These are phyloP conservation scores for Candida maltosa DNA, from an alignment of 805 yeast genomes.

Conservation along the genomic window DNA sequence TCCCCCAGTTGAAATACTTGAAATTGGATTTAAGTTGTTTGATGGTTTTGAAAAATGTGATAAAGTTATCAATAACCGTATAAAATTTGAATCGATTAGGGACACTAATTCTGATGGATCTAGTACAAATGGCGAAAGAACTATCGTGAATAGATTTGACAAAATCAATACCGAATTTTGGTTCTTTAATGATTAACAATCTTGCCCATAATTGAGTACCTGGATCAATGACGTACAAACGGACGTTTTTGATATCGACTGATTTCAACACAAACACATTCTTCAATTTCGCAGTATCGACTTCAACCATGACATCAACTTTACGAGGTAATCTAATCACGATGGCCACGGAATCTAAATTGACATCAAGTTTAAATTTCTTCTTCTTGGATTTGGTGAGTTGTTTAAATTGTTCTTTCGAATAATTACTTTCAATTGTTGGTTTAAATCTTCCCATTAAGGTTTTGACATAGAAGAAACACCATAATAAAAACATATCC, in stretches of 20 bases:
- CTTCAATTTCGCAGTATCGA: constrained; percentile 27
- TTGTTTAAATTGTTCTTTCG: constrained; percentile 20
- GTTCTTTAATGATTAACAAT: constrained; percentile 29
- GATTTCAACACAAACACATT: constrained; percentile 25
- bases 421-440: constrained; percentile 22
- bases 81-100: constrained; percentile 78
- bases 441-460: constrained; percentile 33
- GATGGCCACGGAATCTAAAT: constrained; percentile 31
- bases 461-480: constrained; percentile 35
- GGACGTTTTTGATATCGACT: constrained; percentile 28
- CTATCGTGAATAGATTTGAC: constrained; percentile 11
- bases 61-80: constrained; percentile 74
- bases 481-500: constrained; percentile 41
- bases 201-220: constrained; percentile 40
- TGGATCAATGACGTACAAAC: constrained; percentile 52
- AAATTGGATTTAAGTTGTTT: constrained; percentile 57
- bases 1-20: constrained; percentile 20
- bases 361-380: constrained; percentile 27
- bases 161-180: constrained; percentile 12
- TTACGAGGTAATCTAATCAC: constrained; percentile 44
- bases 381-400: constrained; percentile 15
- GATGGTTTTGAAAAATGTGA: constrained; percentile 63
- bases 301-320: constrained; percentile 46
- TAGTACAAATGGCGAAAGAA: constrained; percentile 21
- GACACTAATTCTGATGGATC: constrained; percentile 48